These are phyloP conservation scores for Circinella umbellata DNA, from an alignment of 371 early-diverging fungal genomes.

Conservation along the genomic window DNA sequence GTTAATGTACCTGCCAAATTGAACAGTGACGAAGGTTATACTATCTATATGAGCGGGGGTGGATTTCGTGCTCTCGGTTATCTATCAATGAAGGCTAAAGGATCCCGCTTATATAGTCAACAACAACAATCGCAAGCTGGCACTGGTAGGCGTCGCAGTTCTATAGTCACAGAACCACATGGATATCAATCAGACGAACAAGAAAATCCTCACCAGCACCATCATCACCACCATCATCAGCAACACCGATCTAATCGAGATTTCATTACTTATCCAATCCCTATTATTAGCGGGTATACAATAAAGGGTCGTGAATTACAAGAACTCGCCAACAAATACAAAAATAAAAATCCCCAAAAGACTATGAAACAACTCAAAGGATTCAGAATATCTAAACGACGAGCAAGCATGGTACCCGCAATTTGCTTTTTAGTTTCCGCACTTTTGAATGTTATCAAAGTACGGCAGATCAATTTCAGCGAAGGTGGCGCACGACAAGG, in stretches of 20 bases:
- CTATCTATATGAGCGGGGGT: conserved; percentile 66
- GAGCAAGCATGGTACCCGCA: conserved; percentile 66
- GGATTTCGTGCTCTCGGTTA: conserved; percentile 67
- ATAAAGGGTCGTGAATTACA: conserved; percentile 47
- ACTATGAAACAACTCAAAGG: conserved; percentile 41
- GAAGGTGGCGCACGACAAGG: conserved; percentile 72
- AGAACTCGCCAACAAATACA: conserved; percentile 38
- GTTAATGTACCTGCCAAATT: conserved; percentile 43
- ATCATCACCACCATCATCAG: conserved; percentile 10
- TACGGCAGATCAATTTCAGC: conserved; percentile 57
- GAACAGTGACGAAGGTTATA: conserved; percentile 44
- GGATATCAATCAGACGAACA: conserved; percentile 2
- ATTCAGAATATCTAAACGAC: conserved; percentile 64
- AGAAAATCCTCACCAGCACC: conserved; percentile 7
- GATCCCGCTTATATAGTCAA: background rate
- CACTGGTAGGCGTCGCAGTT: background rate
- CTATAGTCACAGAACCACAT: background rate
- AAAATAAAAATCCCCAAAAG: conserved; percentile 32
- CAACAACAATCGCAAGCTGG: too few relatives aligned
- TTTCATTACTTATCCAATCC: conserved; percentile 55
- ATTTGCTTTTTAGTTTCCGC: conserved; percentile 61
- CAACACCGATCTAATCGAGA: conserved; percentile 13
- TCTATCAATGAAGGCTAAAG: conserved; percentile 53
- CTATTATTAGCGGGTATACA: conserved; percentile 65
- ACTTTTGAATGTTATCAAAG: conserved; percentile 52